Percentiles rank a stretch among this genome's conserved stretches.
phyloP scores from a whole-genome alignment of 306 rosid genomes.

The Lathyrus tuberosus region DNA sequence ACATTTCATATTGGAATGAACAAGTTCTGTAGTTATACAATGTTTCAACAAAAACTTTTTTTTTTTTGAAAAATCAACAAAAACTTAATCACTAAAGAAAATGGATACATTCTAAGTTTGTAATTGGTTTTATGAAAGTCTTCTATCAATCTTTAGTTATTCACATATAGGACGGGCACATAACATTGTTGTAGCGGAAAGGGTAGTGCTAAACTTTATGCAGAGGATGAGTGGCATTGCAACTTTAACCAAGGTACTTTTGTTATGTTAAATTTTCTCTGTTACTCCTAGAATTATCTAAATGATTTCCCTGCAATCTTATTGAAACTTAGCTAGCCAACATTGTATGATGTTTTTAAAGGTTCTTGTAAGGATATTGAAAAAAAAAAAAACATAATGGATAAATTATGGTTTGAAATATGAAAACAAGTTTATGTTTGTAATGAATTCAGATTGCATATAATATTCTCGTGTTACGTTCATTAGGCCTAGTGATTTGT shows the following conservation, averaged over 20 bases:
- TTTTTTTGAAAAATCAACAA: too few relatives aligned
- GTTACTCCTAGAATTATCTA: neutral
- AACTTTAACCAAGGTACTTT: conserved; percentile 75
- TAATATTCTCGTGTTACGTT: conserved; percentile 24
- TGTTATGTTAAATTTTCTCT: neutral
- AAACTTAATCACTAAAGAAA: neutral
- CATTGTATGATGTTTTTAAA: conserved; percentile 4
- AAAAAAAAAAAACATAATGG: neutral
- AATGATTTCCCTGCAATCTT: conserved; percentile 7
- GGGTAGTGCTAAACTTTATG: conserved; percentile 91
- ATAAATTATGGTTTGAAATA: neutral
- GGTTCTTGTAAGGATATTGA: too few relatives aligned
- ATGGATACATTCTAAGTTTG: conserved; percentile 5
- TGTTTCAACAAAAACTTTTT: too few relatives aligned
- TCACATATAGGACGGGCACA: conserved; percentile 75
- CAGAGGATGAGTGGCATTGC: conserved; percentile 99
- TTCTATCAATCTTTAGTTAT: conserved; percentile 29
- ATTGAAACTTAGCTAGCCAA: conserved; percentile 20
- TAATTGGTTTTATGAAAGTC: conserved; percentile 34
- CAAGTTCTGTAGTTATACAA: too few relatives aligned
- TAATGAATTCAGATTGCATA: neutral
- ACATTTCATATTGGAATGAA: too few relatives aligned
- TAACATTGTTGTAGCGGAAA: conserved; percentile 80
- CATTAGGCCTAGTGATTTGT: conserved; percentile 7
- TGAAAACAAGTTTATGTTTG: neutral